phyloP scores from a whole-genome alignment of 768 basidiomycete species.

The Collybiopsis confluens region DNA sequence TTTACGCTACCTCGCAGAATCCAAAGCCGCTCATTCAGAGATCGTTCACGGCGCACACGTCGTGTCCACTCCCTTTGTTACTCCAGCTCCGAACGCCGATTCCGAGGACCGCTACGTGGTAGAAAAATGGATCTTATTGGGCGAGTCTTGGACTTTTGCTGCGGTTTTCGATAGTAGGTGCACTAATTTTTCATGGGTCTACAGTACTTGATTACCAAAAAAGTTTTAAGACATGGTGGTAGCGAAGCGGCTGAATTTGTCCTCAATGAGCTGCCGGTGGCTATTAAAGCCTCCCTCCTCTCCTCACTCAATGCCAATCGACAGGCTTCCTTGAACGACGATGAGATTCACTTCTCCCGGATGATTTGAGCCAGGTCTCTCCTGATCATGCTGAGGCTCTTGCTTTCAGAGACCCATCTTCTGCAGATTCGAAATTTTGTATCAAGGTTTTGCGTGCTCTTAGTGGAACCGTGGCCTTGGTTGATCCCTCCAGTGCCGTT shows the following conservation, averaged over 20 bases:
- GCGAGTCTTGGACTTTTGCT: no score
- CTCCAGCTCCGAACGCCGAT: no score
- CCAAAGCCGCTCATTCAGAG: no score
- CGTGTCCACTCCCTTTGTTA: no score
- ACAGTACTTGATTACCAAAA: no score
- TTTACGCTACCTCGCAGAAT: no score
- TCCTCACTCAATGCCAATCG: background rate
- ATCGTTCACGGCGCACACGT: no score
- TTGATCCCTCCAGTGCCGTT: slow-evolving; percentile 10
- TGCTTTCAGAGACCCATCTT: background rate
- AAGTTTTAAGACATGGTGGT: background rate
- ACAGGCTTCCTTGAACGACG: background rate
- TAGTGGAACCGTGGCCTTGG: slow-evolving; percentile 14
- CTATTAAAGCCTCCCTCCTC: background rate
- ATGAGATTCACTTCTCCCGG: background rate
- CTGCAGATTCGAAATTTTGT: slow-evolving; percentile 3
- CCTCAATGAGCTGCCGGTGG: background rate
- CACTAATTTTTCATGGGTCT: no score
- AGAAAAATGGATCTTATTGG: no score
- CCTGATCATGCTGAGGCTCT: background rate
- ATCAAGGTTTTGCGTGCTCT: slow-evolving; percentile 9
- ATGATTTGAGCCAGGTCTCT: background rate
- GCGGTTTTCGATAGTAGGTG: no score
- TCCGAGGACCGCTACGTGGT: no score
- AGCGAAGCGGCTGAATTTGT: background rate